Base-by-base conservation (phyloP, 2,329 filamentous ascomycete species). In the Pseudogymnoascus sp. region DNA sequence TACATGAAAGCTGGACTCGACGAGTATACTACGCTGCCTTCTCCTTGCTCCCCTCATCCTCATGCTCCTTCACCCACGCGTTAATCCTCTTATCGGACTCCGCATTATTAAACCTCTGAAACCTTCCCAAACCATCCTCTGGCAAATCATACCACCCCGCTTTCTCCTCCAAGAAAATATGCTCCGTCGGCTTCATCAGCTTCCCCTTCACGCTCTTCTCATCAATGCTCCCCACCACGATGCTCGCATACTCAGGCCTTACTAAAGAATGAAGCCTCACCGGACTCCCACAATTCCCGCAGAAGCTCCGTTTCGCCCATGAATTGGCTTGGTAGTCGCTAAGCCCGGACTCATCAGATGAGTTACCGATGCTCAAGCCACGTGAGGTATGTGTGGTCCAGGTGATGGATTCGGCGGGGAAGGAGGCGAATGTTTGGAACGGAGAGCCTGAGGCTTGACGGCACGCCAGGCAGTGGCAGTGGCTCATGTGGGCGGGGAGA, bases 381-480 rank as follows among this genome's bases (percentile, higher is more conserved):
- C 5, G n/a, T 6, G 47, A 32, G 4, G 43, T 47, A 70, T 70
- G 43, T 4, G 43, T 54, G 59, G 72, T 64, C 70, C 69, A 77
- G 8, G 67, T 71, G 41, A 81, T 63, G 25, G 70, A 63, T 6
- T 65, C 61, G 37, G 62, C 63, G 0, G 72, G 68, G 39, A 80
- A 74, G 7, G 70, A 62, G 6, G 72, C 70, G 63, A 78, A 81
- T 3, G 74, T 71, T 35, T 79, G 69, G 62, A 73, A 81, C 1
- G 74, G 74, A 3, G 73, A 75, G 11, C 79, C 78, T 2, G 78
- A 76, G 38, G 78, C 63, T 65, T 77, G 76, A 61, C 78, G 77
- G 64, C 79, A 82, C 39, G 74, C 74, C n/a, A 67, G 69, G 65
- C 79, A 81, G 66, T 80, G 74, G 67, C 78, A 81, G 61, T 75